Evolutionary conservation across 2,329 filamentous ascomycete genomes (phyloP).

Genomic region (Trichoderma brevicompactum): DNA sequence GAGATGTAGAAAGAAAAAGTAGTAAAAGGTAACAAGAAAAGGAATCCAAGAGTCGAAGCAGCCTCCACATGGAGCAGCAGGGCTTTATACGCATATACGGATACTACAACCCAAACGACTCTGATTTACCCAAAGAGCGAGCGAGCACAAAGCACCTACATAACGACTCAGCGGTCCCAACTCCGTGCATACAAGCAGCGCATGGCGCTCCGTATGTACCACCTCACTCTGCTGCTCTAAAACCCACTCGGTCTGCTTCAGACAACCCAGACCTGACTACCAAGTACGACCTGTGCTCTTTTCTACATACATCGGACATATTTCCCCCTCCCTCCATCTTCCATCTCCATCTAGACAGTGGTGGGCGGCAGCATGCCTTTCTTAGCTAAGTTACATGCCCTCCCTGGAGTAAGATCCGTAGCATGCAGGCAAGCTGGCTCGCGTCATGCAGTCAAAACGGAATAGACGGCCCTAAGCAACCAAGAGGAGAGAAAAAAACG

Average conservation of each 20-base stretch:
- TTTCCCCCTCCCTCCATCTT: not conserved
- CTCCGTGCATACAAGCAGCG: not conserved
- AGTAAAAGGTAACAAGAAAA: not conserved
- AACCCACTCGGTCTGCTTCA: not conserved
- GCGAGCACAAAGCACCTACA: too few species aligned
- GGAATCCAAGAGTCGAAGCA: not conserved
- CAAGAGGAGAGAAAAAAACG: not conserved
- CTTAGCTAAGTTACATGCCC: conserved; percentile 20
- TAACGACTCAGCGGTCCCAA: not conserved
- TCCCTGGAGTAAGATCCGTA: conserved; percentile 21
- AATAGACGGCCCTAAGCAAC: not conserved
- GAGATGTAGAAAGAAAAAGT: not conserved
- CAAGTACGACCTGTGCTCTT: not conserved
- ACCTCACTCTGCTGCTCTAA: not conserved
- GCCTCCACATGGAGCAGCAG: conserved; percentile 1
- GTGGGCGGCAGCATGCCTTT: conserved; percentile 19
- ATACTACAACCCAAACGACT: not conserved
- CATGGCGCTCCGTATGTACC: not conserved
- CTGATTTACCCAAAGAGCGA: too few species aligned
- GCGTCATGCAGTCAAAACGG: conserved; percentile 25
- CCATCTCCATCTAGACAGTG: not conserved
- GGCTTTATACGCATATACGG: conserved; percentile 23
- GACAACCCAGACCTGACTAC: not conserved
- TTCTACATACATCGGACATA: conserved; percentile 13
- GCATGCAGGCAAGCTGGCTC: conserved; percentile 28